These are phyloP conservation scores for Gossypium lobatum DNA, from an alignment of 441 rosid species.

Conservation along the genomic window DNA sequence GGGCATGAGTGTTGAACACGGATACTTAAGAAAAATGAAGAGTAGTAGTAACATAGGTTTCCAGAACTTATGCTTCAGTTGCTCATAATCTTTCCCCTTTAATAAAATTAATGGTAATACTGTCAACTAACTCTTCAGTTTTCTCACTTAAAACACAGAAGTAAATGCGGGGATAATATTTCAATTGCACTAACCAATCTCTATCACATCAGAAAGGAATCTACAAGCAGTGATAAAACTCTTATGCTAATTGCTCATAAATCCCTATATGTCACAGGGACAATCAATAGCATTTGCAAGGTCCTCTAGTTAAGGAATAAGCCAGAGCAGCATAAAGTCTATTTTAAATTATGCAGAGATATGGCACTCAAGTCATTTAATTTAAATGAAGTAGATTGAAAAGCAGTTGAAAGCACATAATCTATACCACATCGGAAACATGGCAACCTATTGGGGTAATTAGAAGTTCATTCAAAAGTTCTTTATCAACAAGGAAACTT, in stretches of 20 bases:
- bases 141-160: not conserved
- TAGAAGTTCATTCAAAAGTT: not conserved
- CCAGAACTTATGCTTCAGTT: not conserved
- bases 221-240: not conserved
- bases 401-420: not conserved
- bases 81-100: not conserved
- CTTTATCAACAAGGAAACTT: not conserved
- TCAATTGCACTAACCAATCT: not conserved
- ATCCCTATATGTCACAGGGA: not conserved
- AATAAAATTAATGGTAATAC: not conserved
- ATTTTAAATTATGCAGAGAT: not conserved
- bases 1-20: not conserved
- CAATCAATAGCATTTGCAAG: not conserved
- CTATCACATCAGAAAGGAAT: not conserved
- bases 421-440: not conserved
- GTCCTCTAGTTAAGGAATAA: not conserved
- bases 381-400: not conserved
- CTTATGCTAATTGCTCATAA: not conserved
- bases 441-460: not conserved
- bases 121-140: not conserved
- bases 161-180: not conserved
- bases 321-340: not conserved
- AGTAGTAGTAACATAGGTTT: not conserved
- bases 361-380: not conserved
- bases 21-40: not conserved